Base-by-base conservation (phyloP, 2,329 filamentous ascomycete species). In the Tolypocladium tundrense region DNA sequence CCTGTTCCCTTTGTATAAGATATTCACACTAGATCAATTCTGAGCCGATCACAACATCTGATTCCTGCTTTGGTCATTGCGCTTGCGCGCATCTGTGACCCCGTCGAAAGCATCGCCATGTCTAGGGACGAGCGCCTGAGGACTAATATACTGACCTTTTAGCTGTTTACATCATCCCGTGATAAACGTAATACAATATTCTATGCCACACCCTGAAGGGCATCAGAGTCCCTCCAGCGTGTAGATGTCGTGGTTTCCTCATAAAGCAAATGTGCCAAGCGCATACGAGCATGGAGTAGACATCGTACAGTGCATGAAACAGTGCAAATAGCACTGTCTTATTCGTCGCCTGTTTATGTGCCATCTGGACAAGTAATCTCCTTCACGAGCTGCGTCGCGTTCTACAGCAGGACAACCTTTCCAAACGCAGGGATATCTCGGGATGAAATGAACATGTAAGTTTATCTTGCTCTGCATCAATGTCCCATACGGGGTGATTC, bases 1-100 rank as follows among this genome's bases (percentile, higher is more conserved):
- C 59, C 61, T 59, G 64, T 65, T 68, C 65, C 65, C 62, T 69
- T 62, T 72, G 71, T 73, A 72, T 66, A 72, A 72, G 69, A 72
- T 70, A 68, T 68, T 67, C 62, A 65, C 63, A 71, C 70, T 71
- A 72, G 69, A 58, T 43, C 31, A 52, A 52, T 52, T 35, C 31
- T 35, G 48, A 37, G 48, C 48, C 48, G 31, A 52, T 37, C 19
- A 37, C 31, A 21, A 14, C 31, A 37, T 14, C 14, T 21, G 11
- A 11, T 6, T 19, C 31, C 19, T 8, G 1, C 10, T 52, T 4
- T 14, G 31, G 3, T 13, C 10, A n/a, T 52, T n/a, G 13, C 24
- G 11, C 9, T 52, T n/a, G 13, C 24, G 11, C 9, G 27, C 16
- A 27, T 33, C 27, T 33, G 27, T 31, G 27, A 31, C 4, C 27